Evolutionary conservation across 2,329 filamentous ascomycete species (phyloP), one percentile per base, ranked within the genome.

Genomic region (Ascosphaera apis): DNA sequence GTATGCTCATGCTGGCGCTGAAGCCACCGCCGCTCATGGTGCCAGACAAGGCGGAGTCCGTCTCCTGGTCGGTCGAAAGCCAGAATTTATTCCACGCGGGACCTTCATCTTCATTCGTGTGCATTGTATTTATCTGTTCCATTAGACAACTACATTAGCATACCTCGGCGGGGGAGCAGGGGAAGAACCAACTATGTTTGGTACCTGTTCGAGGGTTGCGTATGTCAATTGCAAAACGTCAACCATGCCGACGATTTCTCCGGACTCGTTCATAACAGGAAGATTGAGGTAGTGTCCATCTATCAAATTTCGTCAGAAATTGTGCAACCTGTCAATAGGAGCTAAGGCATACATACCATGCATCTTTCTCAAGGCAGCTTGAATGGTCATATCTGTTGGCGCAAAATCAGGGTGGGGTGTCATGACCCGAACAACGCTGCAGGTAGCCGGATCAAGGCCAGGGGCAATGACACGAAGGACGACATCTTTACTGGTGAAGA

Each of bases 61-160:
- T 86, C 54, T 92, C 86, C 47, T 91, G 73, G 54, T 95, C 72
- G 47, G 98, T 74, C 1, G 88, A 95, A 45, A 95, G 66, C 88
- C 88, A 98, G 62, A 98, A 98, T 58, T 95, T 98, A 63, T 93
- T 95, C 88, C 88, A 98, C 4, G 88, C 88, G 3, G 88, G 88
- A 0, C 88, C 88, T 58, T 98, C 88, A 47, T 72, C 82, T 51
- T 92, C 86, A 31, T 71, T 70, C 36, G 75, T 83, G 30, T 70
- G 74, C 76, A 98, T 95, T 40, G 81, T 83, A 62, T 95, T 95
- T 51, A 76, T 74, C 66, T 76, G 7, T 33, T 23, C 15, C 13
- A 27, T 35, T 23, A 21, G 15, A 31, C 15, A 35, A 34, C 16
- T 7, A 28, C 18, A 15, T 38, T 19, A 17, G 23, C 1, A 33